Evolutionary conservation across 331 rosid species (phyloP).

Genomic region (Rhamnella rubrinervis): DNA sequence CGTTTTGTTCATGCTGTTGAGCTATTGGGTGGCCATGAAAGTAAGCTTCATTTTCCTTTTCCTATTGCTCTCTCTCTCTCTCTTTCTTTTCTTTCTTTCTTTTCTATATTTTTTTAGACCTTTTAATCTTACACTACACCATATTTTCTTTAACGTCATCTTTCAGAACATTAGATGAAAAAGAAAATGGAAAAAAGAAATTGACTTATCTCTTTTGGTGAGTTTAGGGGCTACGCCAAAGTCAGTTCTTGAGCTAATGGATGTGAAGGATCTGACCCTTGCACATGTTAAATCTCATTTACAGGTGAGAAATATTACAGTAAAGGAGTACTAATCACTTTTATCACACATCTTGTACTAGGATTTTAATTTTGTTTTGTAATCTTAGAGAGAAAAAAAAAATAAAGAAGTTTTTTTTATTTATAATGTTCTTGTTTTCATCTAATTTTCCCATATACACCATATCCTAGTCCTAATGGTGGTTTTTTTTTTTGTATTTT

Average conservation of each 20-base stretch:
- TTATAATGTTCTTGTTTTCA: no score
- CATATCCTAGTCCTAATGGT: background rate
- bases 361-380: no score
- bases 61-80: background rate
- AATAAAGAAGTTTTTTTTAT: no score
- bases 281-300: constrained; percentile 99
- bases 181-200: constrained; percentile 16
- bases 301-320: constrained; percentile 47
- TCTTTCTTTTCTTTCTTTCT: constrained; percentile 1
- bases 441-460: background rate
- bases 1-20: constrained; percentile 98
- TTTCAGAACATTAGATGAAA: background rate
- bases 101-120: background rate
- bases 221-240: constrained; percentile 90
- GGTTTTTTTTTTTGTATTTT: no score
- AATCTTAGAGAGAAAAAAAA: no score
- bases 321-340: background rate
- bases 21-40: constrained; percentile 98
- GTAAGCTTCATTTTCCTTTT: constrained; percentile 37
- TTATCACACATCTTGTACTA: background rate
- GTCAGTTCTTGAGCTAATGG: constrained; percentile 99
- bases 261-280: constrained; percentile 97
- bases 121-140: constrained; percentile 23
- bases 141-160: background rate
- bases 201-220: constrained; percentile 13